Evolutionary conservation across 371 early-diverging fungal species (phyloP), one percentile per base, ranked within the genome.

Genomic region (Aphelidium insulamus): DNA sequence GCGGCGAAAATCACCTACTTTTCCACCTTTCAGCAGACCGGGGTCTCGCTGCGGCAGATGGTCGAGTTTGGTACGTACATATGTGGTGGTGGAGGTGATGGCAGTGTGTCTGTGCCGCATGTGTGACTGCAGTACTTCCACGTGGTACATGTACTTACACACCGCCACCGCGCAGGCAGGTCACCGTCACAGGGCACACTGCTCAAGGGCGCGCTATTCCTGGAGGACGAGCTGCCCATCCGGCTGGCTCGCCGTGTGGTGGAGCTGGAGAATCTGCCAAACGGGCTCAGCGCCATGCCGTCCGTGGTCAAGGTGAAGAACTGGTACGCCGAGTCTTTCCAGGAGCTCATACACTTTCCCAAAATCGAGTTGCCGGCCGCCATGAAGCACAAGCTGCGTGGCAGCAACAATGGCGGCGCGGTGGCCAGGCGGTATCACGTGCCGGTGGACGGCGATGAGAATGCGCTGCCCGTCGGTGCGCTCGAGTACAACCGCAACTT

Each of bases 221-320:
- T 88, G 11, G 23, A 24, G 58, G 77, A 85, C 59, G 95, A 94
- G 51, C 55, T 94, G 28, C 90, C 91, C 11, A 79, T 94, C 37
- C 76, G 94, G 9, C 55, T 94, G n/a, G 90, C 95, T 0, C 86
- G 85, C 43, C 68, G 95, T 25, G 90, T 90, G 11, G 84, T 86
- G 28, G 95, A 94, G 49, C 63, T 94, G 24, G 91, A 88, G 32
- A 69, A 74, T 36, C 59, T 90, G 17, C 95, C 95, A 0, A 59
- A 76, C 39, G 64, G 62, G 40, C 60, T 94, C 15, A 73, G 72
- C 34, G 64, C 75, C 16, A 87, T 86, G 87, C 79, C 79, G n/a
- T 76, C 80, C 4, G 78, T 94, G 34, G 38, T 68, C 26, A 67
- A 70, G 25, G 95, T 94, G 27, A 85, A 87, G 50, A 63, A 85